Evolutionary conservation across 805 yeast species (phyloP).

Genomic region (Diddensiella transvaalensis): DNA sequence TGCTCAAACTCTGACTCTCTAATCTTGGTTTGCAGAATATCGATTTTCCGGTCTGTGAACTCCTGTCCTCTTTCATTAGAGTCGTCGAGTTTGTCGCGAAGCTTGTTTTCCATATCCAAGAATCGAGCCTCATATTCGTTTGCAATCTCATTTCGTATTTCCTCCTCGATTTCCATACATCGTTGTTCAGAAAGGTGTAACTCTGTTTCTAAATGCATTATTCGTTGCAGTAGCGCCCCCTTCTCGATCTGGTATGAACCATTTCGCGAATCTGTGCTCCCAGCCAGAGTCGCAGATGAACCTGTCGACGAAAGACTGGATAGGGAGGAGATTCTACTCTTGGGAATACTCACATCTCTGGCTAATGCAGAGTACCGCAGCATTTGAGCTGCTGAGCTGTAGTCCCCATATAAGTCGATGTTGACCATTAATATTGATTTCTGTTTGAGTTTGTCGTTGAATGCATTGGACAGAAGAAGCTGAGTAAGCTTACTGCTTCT

Average conservation of each 20-base stretch:
- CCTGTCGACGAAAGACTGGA: slow-evolving; percentile 11
- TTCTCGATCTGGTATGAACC: not conserved
- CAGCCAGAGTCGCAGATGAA: slow-evolving; percentile 5
- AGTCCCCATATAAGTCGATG: slow-evolving; percentile 41
- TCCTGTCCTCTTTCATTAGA: slow-evolving; percentile 17
- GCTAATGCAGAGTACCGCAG: slow-evolving; percentile 32
- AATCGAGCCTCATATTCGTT: slow-evolving; percentile 30
- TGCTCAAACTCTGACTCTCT: slow-evolving; percentile 6
- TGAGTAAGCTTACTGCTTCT: slow-evolving; percentile 50
- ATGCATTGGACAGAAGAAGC: slow-evolving; percentile 45
- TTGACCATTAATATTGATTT: slow-evolving; percentile 37
- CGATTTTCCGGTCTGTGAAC: slow-evolving; percentile 24
- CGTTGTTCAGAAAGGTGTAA: slow-evolving; percentile 11
- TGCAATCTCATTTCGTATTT: slow-evolving; percentile 29
- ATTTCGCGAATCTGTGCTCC: not conserved
- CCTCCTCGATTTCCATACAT: slow-evolving; percentile 21
- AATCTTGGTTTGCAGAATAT: slow-evolving; percentile 11
- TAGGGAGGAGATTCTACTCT: slow-evolving; percentile 16
- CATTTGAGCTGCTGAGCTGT: slow-evolving; percentile 32
- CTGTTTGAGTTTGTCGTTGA: slow-evolving; percentile 30
- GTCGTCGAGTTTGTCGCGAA: slow-evolving; percentile 23
- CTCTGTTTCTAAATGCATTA: slow-evolving; percentile 21
- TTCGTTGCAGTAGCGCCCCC: slow-evolving; percentile 16
- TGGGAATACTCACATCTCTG: slow-evolving; percentile 23
- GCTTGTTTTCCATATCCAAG: slow-evolving; percentile 26